These are phyloP conservation scores for Paramarasmius palmivorus DNA, from an alignment of 1,284 basidiomycete species.

Conservation along the genomic window DNA sequence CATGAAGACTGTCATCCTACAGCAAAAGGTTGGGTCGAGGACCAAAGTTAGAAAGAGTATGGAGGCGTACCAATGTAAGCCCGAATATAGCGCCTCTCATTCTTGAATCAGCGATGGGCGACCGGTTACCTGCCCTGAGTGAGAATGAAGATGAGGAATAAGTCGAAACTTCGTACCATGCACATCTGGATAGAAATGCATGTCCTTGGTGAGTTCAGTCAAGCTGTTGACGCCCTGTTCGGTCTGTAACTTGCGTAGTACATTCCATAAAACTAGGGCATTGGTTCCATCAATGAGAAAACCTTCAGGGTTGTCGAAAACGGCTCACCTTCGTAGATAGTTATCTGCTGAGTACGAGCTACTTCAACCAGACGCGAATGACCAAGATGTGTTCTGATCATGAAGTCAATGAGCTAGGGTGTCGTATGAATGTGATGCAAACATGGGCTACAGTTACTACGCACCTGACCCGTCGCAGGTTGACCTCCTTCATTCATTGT, in stretches of 20 bases:
- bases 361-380: constrained; percentile 68
- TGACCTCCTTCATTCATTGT: constrained; percentile 99
- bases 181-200: constrained; percentile 95
- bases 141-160: not conserved
- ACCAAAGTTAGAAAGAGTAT: too few relatives aligned
- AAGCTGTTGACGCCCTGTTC: constrained; percentile 60
- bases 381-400: constrained; percentile 90
- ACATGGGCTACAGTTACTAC: constrained; percentile 11
- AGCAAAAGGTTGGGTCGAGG: too few relatives aligned
- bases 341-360: constrained; percentile 52
- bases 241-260: constrained; percentile 67
- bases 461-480: constrained; percentile 91
- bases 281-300: not conserved
- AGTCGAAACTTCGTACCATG: constrained; percentile 49
- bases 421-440: not conserved
- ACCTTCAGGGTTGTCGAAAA: not conserved
- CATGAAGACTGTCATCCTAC: constrained; percentile 69
- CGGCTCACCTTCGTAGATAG: constrained; percentile 55
- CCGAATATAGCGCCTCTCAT: constrained; percentile 94
- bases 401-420: constrained; percentile 85
- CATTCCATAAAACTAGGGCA: constrained; percentile 68
- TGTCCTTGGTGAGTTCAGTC: constrained; percentile 86
- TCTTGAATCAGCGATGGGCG: constrained; percentile 90
- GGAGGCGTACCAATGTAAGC: constrained; percentile 72
- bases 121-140: constrained; percentile 76